phyloP scores from a whole-genome alignment of 2,329 filamentous ascomycete species.

The Neocucurbitaria cava region DNA sequence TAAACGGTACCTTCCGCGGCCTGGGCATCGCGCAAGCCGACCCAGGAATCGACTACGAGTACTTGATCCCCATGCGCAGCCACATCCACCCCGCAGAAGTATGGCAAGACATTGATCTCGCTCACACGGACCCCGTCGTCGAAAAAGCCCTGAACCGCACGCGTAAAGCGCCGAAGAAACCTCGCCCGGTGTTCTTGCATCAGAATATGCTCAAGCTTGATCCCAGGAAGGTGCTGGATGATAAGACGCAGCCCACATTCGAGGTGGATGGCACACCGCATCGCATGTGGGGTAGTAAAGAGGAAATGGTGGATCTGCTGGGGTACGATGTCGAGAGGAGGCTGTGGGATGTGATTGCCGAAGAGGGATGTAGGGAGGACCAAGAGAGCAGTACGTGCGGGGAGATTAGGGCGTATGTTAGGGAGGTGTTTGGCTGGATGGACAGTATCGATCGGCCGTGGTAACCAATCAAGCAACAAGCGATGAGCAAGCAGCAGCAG shows the following conservation, averaged over 20 bases:
- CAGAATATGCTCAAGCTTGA: constrained; percentile 29
- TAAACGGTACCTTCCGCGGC: constrained; percentile 17
- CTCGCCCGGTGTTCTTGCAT: constrained; percentile 29
- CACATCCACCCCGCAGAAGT: constrained; percentile 16
- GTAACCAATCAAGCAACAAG: too few relatives aligned
- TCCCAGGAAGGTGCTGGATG: constrained; percentile 16
- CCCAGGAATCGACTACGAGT: constrained; percentile 25
- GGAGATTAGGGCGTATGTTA: constrained; percentile 13
- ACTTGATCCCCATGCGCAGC: constrained; percentile 20
- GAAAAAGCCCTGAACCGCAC: constrained; percentile 6
- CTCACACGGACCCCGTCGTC: neutral
- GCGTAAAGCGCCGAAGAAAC: constrained; percentile 6
- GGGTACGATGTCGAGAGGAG: constrained; percentile 33
- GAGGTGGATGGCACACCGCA: constrained; percentile 15
- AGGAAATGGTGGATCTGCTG: constrained; percentile 19
- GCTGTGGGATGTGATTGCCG: constrained; percentile 30
- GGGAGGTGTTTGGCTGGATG: constrained; percentile 26
- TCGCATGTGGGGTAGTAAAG: constrained; percentile 29
- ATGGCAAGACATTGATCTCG: constrained; percentile 17
- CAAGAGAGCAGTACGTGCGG: constrained; percentile 15
- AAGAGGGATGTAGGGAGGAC: constrained; percentile 29
- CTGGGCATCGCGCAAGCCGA: constrained; percentile 28
- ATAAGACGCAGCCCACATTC: constrained; percentile 5
- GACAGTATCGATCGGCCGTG: constrained; percentile 8
- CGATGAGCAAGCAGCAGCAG: too few relatives aligned